A percentile compares a stretch with the other conserved stretches of the same genome.
Evolutionary conservation across 768 basidiomycete genomes (phyloP).

Genomic region (Coprinellus micaceus): DNA sequence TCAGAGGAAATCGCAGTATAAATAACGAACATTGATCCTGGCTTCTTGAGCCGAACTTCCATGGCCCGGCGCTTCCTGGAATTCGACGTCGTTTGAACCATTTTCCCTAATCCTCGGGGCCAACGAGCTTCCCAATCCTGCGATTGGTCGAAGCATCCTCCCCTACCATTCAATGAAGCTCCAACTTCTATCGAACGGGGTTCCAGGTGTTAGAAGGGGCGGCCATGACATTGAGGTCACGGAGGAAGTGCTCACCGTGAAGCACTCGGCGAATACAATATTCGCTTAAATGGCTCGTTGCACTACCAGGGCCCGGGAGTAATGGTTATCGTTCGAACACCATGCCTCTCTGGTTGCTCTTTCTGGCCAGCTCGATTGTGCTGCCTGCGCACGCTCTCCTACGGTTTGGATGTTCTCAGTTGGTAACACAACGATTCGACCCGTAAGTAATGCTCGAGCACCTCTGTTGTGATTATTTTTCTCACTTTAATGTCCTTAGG

Average conservation of each 20-base stretch:
- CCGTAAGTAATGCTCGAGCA: too few species aligned
- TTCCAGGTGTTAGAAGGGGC: neutral
- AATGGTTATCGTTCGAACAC: neutral
- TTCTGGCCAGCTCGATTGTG: neutral
- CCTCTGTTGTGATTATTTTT: neutral
- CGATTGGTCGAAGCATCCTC: neutral
- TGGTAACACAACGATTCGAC: slow-evolving; percentile 2
- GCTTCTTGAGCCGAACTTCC: neutral
- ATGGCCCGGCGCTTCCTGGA: too few species aligned
- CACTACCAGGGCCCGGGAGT: too few species aligned
- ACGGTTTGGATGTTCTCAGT: slow-evolving; percentile 2
- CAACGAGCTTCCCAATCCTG: neutral
- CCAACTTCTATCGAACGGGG: neutral
- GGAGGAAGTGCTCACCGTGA: too few species aligned
- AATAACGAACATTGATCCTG: neutral
- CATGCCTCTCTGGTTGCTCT: neutral
- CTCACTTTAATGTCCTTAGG: neutral
- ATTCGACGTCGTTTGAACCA: too few species aligned
- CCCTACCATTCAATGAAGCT: too few species aligned
- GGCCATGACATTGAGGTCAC: neutral
- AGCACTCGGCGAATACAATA: too few species aligned
- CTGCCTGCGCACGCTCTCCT: neutral
- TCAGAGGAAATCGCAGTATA: too few species aligned
- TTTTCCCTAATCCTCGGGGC: neutral
- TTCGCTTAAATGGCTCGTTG: too few species aligned